Evolutionary conservation across 2,329 filamentous ascomycete species (phyloP).

Genomic region (Cyclaneusma minus): DNA sequence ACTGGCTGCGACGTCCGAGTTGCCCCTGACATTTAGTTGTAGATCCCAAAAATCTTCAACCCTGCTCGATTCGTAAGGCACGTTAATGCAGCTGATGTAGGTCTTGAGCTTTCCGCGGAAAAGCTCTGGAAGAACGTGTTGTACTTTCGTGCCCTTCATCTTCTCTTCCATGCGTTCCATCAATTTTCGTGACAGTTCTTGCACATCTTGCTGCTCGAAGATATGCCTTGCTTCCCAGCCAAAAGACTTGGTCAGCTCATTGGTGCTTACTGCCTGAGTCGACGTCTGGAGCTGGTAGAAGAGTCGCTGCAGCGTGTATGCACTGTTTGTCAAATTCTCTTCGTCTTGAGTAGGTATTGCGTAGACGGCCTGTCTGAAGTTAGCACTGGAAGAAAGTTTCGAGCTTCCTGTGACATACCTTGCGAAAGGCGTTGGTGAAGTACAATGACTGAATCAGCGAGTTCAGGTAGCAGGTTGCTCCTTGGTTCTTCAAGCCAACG

Average conservation of each 20-base stretch:
- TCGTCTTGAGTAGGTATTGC: slow-evolving; percentile 88
- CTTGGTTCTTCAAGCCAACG: slow-evolving; percentile 92
- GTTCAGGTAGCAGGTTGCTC: slow-evolving; percentile 81
- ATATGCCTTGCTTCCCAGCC: slow-evolving; percentile 97
- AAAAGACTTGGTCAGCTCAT: slow-evolving; percentile 89
- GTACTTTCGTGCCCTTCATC: slow-evolving; percentile 91
- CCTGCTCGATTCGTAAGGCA: slow-evolving; percentile 89
- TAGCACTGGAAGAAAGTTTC: too few relatives aligned
- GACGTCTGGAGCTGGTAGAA: slow-evolving; percentile 93
- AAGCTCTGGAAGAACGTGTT: slow-evolving; percentile 77
- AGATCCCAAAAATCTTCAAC: slow-evolving; percentile 99
- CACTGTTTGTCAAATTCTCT: slow-evolving; percentile 68
- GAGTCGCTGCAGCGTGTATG: slow-evolving; percentile 81
- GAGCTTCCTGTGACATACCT: slow-evolving; percentile 34
- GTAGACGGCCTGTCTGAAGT: slow-evolving; percentile 62
- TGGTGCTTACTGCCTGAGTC: slow-evolving; percentile 69
- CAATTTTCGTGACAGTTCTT: slow-evolving; percentile 87
- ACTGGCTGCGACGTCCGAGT: slow-evolving; percentile 83
- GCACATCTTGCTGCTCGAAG: slow-evolving; percentile 97
- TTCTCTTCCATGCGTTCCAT: slow-evolving; percentile 96
- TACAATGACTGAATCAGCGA: slow-evolving; percentile 73
- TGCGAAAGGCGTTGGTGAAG: slow-evolving; percentile 85
- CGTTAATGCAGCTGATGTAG: slow-evolving; percentile 96
- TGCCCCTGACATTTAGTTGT: slow-evolving; percentile 89
- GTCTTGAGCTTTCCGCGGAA: slow-evolving; percentile 98